Base-by-base conservation (phyloP, 2,329 filamentous ascomycete genomes). In the Stagonosporopsis tanaceti region DNA sequence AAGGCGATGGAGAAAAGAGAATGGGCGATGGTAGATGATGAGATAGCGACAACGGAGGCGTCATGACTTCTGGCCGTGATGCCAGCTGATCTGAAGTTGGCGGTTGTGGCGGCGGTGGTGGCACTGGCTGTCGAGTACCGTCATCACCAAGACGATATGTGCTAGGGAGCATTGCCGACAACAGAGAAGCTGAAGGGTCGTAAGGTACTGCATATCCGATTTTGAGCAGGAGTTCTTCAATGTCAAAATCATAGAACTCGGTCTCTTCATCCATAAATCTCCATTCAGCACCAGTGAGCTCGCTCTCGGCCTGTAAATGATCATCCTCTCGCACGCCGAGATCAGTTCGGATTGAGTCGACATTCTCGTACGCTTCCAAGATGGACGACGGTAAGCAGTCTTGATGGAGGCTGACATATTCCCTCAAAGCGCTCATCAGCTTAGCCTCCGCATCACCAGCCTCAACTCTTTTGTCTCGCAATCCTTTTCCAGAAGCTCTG, bases 271-370 rank as follows among this genome's bases (percentile, higher is more conserved):
- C 60, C 47, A 60, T 53, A 38, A 63, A 67, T 8, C 3, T 42
- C 67, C 67, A 69, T 44, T 69, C 68, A 4, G 40, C 15, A 1
- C 60, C 68, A 1, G 53, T 50, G 3, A 69, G 47, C 6, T 41
- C 30, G 3, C 60, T 41, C 28, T 69, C 68, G 7, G 42, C 45
- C 34, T 61, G 48, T 4, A 67, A 9, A 25, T 64, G 61, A 2
- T 68, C 57, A n/a, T 62, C 62, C 37, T 69, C 68, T 7, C 61
- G 25, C 2, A 38, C 46, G 1, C 68, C 67, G 2, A 71, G 57
- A 6, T 35, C 42, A 24, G 66, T 61, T 5, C 64, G 50, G 17
- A 39, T 46, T 24, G 48, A n/a, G n/a, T 53, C 40, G 4, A 68
- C 53, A 4, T 35, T 28, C 11, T 52, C 25, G 39, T 65, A 68